Evolutionary conservation across 2,329 filamentous ascomycete species (phyloP).

Genomic region (Clonostachys chloroleuca): DNA sequence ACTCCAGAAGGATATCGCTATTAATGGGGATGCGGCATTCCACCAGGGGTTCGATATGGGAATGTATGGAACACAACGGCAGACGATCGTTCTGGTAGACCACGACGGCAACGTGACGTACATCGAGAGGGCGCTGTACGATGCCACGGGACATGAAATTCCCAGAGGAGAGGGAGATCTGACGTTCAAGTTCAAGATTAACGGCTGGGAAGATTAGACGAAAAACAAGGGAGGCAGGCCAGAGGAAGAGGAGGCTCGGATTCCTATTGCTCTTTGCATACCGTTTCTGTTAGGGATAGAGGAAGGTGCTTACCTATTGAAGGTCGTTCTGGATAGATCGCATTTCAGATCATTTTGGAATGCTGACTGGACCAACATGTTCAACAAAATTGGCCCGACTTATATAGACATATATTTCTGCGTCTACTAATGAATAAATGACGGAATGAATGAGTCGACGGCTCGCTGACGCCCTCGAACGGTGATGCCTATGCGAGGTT

Average conservation of each 20-base stretch:
- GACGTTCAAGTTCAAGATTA: conserved; percentile 50
- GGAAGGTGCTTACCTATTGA: not conserved
- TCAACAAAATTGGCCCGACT: no score
- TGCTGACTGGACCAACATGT: no score
- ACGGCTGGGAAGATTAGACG: conserved; percentile 37
- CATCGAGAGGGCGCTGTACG: conserved; percentile 56
- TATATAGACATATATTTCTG: no score
- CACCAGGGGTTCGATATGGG: conserved; percentile 47
- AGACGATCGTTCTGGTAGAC: conserved; percentile 58
- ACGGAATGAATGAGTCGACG: no score
- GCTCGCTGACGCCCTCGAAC: no score
- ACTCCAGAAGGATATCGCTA: conserved; percentile 10
- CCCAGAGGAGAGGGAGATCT: conserved; percentile 50
- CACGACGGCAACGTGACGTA: conserved; percentile 59
- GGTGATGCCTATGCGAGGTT: no score
- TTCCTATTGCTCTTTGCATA: not conserved
- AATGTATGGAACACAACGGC: conserved; percentile 61
- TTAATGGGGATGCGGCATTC: not conserved
- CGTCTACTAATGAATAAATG: no score
- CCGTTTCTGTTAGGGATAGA: conserved; percentile 5
- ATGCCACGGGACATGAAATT: conserved; percentile 50
- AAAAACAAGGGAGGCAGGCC: no score
- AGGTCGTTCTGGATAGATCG: no score
- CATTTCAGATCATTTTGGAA: no score
- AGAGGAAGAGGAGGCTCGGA: no score